phyloP scores from a whole-genome alignment of 1,284 basidiomycete species.

The Malassezia caprae region DNA sequence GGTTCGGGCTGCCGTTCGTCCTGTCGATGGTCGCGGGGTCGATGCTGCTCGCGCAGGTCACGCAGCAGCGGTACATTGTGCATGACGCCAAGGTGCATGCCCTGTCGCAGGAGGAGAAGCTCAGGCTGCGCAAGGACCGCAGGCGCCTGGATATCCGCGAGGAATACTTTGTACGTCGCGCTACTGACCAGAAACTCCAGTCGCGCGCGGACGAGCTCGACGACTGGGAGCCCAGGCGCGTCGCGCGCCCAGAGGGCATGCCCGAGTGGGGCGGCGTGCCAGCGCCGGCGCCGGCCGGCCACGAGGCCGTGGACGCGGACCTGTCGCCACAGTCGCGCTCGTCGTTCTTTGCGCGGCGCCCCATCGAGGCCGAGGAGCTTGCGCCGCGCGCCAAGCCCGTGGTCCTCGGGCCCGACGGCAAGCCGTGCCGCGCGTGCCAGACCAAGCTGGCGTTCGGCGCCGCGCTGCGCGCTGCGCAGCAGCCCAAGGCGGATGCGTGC shows the following conservation, averaged over 20 bases:
- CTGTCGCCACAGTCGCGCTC: neutral
- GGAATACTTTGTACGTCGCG: conserved; percentile 63
- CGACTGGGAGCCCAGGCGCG: conserved; percentile 78
- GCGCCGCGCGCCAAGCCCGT: conserved; percentile 13
- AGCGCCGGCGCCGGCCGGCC: conserved; percentile 1
- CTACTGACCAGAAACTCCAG: conserved; percentile 18
- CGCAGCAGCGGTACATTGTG: conserved; percentile 81
- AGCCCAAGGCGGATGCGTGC: conserved; percentile 14
- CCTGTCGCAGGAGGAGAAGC: conserved; percentile 70
- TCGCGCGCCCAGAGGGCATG: conserved; percentile 67
- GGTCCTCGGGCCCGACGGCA: conserved; percentile 43
- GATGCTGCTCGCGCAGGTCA: conserved; percentile 73
- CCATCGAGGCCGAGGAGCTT: conserved; percentile 12
- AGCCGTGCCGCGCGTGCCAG: conserved; percentile 45
- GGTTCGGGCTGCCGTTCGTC: conserved; percentile 79
- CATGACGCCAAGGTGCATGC: conserved; percentile 68
- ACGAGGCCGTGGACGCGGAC: conserved; percentile 13
- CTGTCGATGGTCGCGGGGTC: conserved; percentile 73
- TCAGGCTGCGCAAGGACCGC: conserved; percentile 66
- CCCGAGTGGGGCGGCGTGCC: conserved; percentile 80
- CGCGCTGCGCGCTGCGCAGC: conserved; percentile 25
- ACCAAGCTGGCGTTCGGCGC: conserved; percentile 38
- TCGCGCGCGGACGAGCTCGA: conserved; percentile 62
- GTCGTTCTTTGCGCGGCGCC: conserved; percentile 14
- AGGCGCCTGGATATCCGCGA: conserved; percentile 84